Conservation (phyloP, 345 rosid species). For the Sonneratia caseolaris region DNA sequence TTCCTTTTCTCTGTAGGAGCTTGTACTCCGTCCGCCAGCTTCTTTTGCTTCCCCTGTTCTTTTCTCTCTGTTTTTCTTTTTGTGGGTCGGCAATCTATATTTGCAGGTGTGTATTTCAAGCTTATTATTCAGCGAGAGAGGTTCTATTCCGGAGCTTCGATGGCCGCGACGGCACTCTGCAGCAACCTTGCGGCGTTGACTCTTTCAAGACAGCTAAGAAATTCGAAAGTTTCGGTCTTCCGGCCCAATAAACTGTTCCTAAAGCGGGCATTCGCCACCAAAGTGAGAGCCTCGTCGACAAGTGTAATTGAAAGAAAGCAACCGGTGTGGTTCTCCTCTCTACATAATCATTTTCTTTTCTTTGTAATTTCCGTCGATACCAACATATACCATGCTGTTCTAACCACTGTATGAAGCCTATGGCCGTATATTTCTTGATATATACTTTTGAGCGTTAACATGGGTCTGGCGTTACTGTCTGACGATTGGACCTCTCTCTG, state of each 20-base stretch:
- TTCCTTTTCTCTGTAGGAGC: neutral
- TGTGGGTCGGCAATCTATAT: neutral
- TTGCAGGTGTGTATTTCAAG: neutral
- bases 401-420: too few species aligned
- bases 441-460: neutral
- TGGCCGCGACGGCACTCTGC: slow-evolving; percentile 3
- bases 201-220: neutral
- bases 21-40: neutral
- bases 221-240: neutral
- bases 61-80: neutral
- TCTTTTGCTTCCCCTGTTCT: neutral
- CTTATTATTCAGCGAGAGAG: neutral
- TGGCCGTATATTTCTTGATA: neutral
- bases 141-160: neutral
- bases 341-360: too few species aligned
- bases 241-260: neutral
- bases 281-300: slow-evolving; percentile 36
- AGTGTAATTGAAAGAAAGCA: slow-evolving; percentile 37
- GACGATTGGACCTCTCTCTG: too few species aligned
- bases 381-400: too few species aligned
- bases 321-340: slow-evolving; percentile 12
- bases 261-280: neutral
- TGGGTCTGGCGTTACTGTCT: too few species aligned
- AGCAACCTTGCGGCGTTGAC: slow-evolving; percentile 4
- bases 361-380: neutral